Base-by-base conservation (phyloP, 208 protist genomes). In the Trypanosoma lewisi region DNA sequence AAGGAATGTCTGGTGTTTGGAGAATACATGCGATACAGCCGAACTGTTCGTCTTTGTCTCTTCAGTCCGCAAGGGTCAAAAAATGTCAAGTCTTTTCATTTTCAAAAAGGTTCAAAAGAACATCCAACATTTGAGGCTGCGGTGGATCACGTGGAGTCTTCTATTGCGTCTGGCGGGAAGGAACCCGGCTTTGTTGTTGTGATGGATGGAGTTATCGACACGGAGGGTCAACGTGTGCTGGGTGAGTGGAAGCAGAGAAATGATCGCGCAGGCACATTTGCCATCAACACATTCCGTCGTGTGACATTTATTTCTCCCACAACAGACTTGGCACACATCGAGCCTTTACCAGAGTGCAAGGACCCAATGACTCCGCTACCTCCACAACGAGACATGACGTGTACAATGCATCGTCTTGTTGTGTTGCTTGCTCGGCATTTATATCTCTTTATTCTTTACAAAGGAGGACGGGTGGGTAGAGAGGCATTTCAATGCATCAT, bases 361-460 rank as follows among this genome's bases (percentile, higher is more conserved):
- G 81, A 95, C 57, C 77, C 71, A 21, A 44, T 73, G 30, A 78
- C 83, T 42, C 76, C 83, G 33, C n/a, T 78, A 8, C 61, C 72
- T 50, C 73, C 70, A 39, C 73, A 81, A 54, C 76, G 73, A 47
- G 72, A 83, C 39, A 65, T 90, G 56, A 37, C 47, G 21, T 76
- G 71, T 21, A 82, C 65, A 36, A 83, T 87, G 66, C 85, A 89
- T 57, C 89, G 89, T n/a, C 89, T 95, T 73, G 74, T 95, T 39
- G 80, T 95, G 19, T 63, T 92, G 7, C 69, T 95, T 42, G 82
- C 86, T 2, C 89, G 87, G 5, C 89, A 95, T 66, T 78, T 95
- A 14, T 92, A 89, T 75, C 81, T 95, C 16, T 75, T 87, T 50
- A 76, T 91, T 11, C 85, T 80, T 67, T 80, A 61, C 66, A 73